Evolutionary conservation across 306 rosid species (phyloP), one percentile per base, ranked within the genome.

Genomic region (Hippophae tibetana): DNA sequence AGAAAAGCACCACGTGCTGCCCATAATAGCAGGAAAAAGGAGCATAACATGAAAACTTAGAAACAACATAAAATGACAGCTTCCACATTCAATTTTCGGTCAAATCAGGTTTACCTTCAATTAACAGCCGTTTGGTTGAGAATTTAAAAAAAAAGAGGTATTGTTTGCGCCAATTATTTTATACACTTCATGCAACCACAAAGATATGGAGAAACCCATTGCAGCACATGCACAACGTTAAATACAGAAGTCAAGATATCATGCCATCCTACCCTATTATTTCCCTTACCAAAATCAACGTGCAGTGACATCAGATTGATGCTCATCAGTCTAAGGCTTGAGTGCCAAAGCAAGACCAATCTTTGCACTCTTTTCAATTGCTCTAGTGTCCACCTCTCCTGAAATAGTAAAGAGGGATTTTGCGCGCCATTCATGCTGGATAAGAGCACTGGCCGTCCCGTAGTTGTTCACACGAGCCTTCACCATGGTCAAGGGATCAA

Each of bases 361-460:
- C 86, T 87, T 92, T 1, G 95, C 98, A 57, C 85, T 92, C 87
- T 85, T 92, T 14, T 84, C 93, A 7, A 87, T 74, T 42, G 89
- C 95, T 40, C 83, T 70, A 0, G 96, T 80, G 69, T 92, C 95
- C 40, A 87, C 96, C 80, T 85, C 96, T 38, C 95, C 93, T 7
- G 92, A 86, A 27, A 92, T 73, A 46, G 95, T 87, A 78, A 92
- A 67, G 13, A 89, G 76, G 38, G 89, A 80, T 64, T 71, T 85
- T 25, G 93, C 93, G 57, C 70, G 90, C 98, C 87, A 87, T 67
- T 85, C 95, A 43, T 92, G 95, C 88, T 85, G 92, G 72, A 92
- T 74, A 58, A 87, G 76, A 71, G 93, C 96, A 58, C 82, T 85
- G 27, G 95, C 85, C 79, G 57, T 66, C 11, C 98, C 98, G 7